Evolutionary conservation across 768 basidiomycete genomes (phyloP).

Genomic region (Gloeopeniophorella convolvens): DNA sequence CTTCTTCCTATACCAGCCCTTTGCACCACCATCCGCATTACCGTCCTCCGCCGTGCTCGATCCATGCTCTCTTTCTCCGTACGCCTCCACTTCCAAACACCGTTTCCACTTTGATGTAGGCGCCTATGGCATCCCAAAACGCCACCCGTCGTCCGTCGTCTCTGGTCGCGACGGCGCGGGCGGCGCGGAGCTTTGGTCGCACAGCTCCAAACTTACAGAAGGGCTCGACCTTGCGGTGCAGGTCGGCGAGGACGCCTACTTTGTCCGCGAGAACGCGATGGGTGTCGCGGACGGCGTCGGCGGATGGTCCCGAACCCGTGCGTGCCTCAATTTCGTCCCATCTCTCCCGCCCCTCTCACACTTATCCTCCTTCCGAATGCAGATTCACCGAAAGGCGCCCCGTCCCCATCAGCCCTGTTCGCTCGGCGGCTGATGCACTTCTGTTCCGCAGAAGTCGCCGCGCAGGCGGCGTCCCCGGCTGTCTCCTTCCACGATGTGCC

Average conservation of each 20-base stretch:
- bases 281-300: slow-evolving; percentile 96
- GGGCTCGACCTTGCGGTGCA: slow-evolving; percentile 54
- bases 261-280: slow-evolving; percentile 75
- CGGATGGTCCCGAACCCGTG: slow-evolving; percentile 62
- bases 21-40: slow-evolving; percentile 15
- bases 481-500: slow-evolving; percentile 11
- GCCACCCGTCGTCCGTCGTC: slow-evolving; percentile 6
- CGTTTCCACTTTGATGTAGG: slow-evolving; percentile 63
- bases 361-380: slow-evolving; percentile 9
- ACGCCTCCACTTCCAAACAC: slow-evolving; percentile 28
- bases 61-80: slow-evolving; percentile 15
- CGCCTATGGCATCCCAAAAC: slow-evolving; percentile 82
- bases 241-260: slow-evolving; percentile 92
- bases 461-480: slow-evolving; percentile 20
- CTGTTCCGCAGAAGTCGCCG: slow-evolving; percentile 56
- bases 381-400: slow-evolving; percentile 13
- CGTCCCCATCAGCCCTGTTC: slow-evolving; percentile 50
- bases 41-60: slow-evolving; percentile 17
- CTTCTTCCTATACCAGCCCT: slow-evolving; percentile 28
- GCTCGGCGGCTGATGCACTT: slow-evolving; percentile 83
- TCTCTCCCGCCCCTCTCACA: background rate
- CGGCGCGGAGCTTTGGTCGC: slow-evolving; percentile 12
- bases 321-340: slow-evolving; percentile 16
- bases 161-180: slow-evolving; percentile 24
- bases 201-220: slow-evolving; percentile 23